phyloP scores from a whole-genome alignment of 352 stramenopile species.

The Pythium graminicola region DNA sequence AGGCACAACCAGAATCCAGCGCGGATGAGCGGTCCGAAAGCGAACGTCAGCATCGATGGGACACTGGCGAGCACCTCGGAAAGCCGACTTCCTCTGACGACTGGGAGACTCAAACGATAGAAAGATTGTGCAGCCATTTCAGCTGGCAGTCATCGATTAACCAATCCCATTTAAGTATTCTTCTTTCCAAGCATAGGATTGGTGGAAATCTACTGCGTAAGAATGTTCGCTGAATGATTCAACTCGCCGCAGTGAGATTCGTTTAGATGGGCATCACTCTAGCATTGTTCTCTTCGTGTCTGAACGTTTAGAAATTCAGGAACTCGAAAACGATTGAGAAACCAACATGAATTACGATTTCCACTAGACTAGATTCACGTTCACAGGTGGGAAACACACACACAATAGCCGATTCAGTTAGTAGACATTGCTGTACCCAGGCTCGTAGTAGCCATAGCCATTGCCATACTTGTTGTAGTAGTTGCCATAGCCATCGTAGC shows the following conservation, averaged over 20 bases:
- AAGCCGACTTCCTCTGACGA: neutral
- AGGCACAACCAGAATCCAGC: too few relatives aligned
- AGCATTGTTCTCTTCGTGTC: too few relatives aligned
- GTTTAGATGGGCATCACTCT: too few relatives aligned
- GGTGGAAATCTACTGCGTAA: neutral
- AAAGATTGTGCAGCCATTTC: slow-evolving; percentile 14
- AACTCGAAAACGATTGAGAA: too few relatives aligned
- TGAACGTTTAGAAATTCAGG: too few relatives aligned
- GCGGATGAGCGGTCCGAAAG: too few relatives aligned
- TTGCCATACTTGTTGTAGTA: slow-evolving; percentile 2
- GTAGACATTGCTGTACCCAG: neutral
- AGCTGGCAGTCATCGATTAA: neutral
- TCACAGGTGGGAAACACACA: too few relatives aligned
- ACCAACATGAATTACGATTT: too few relatives aligned
- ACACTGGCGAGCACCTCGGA: neutral
- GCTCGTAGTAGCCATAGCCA: slow-evolving; percentile 1
- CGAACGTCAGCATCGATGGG: neutral
- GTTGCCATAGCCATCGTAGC: slow-evolving; percentile 1
- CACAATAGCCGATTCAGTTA: slow-evolving; percentile 1
- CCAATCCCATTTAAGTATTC: slow-evolving; percentile 1
- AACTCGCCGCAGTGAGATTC: too few relatives aligned
- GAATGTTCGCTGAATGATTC: slow-evolving; percentile 10
- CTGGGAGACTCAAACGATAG: neutral
- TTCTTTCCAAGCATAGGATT: slow-evolving; percentile 11
- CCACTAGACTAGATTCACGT: too few relatives aligned